Conservation (phyloP, 176 grass and related monocot genomes). For the Pontederia crassipes region DNA sequence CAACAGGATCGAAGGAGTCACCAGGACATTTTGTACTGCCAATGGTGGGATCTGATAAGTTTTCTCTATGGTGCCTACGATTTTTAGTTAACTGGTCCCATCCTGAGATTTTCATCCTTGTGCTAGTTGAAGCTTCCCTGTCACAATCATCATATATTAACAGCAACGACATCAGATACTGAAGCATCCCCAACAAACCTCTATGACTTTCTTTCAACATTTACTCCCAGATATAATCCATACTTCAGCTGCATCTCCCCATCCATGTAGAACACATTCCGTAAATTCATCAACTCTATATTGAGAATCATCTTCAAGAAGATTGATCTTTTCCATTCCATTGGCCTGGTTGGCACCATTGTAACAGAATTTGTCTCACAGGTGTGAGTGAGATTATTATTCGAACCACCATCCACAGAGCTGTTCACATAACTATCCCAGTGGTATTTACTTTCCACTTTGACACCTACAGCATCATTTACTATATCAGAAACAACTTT, state of each 20-base stretch:
- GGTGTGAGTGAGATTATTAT: slow-evolving; percentile 11
- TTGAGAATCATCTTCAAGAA: slow-evolving; percentile 66
- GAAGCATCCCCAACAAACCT: slow-evolving; percentile 24
- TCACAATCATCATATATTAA: slow-evolving; percentile 25
- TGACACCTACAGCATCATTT: no score
- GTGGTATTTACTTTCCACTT: no score
- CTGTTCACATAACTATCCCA: no score
- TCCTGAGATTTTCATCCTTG: slow-evolving; percentile 41
- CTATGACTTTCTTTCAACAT: slow-evolving; percentile 12
- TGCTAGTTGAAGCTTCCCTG: slow-evolving; percentile 30
- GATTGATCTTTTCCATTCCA: slow-evolving; percentile 28
- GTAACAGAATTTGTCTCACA: slow-evolving; percentile 22
- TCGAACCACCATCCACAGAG: slow-evolving; percentile 1
- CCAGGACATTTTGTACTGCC: slow-evolving; percentile 15
- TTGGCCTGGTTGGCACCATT: slow-evolving; percentile 22
- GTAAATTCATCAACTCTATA: slow-evolving; percentile 92
- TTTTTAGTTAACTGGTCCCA: slow-evolving; percentile 65
- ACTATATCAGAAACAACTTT: no score
- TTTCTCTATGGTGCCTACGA: slow-evolving; percentile 19
- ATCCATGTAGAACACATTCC: slow-evolving; percentile 45
- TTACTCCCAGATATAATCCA: slow-evolving; percentile 10
- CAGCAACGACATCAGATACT: slow-evolving; percentile 1
- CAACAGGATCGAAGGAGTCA: slow-evolving; percentile 21
- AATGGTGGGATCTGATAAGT: slow-evolving; percentile 29
- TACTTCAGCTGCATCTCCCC: slow-evolving; percentile 44